Base-by-base conservation (phyloP, 1,139 yeast species). In the Yamadazyma sp. region DNA sequence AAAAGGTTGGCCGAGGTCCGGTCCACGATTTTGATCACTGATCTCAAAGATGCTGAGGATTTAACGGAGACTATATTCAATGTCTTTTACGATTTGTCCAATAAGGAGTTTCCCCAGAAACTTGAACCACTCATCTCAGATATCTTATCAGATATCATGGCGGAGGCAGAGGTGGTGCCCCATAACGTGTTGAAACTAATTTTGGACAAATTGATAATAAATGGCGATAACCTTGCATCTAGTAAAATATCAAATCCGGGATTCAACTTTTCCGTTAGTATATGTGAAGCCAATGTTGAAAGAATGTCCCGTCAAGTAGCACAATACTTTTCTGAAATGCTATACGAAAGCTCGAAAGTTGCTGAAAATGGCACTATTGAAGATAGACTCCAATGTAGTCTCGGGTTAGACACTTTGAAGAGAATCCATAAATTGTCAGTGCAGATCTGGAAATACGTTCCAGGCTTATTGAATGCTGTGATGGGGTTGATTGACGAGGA, bases 401-500 rank as follows among this genome's bases (percentile, higher is more conserved):
- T 57, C 18, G 65, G 73, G 3, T 51, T 67, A 33, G 74, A 67
- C 22, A 76, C 73, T 15, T 61, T 83, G 42, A 65, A 64, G 15
- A 82, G 80, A 48, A 67, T 86, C 6, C 95, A 88, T 52, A 68
- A 62, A 20, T 62, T 88, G 26, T 69, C 85, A 0, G 66, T 81
- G 6, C 83, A 83, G 46, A 67, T 89, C 4, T 90, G 96, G 96
- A 76, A 70, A 45, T 73, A 77, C 39, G 82, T 82, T 0, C 97
- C 97, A 0, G 92, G 85, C 29, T 64, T 87, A 22, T 64, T 88
- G 18, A 73, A 77, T 3, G 80, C 94, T 1, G 85, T 86, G 0
- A 76, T 87, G 70, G 94, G 95, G 0, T 76, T 87, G 41, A 67
- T 89, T 6, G 89, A 86, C 48, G 92, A 86, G 52, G 95, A 88